These are phyloP conservation scores for Penicillium angulare DNA, from an alignment of 495 filamentous ascomycete genomes.

Conservation along the genomic window DNA sequence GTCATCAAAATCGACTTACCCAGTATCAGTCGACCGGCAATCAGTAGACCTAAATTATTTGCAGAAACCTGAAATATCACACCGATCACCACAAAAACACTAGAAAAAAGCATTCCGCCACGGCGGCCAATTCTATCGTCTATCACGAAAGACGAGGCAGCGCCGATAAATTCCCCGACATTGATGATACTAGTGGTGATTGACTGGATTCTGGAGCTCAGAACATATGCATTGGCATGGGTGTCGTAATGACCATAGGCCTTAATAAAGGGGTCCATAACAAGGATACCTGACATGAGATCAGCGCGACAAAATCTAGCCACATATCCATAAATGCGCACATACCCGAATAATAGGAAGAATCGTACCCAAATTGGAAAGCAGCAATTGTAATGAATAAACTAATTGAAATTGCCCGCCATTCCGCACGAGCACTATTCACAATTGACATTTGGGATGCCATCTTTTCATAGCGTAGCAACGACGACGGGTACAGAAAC, in stretches of 20 bases:
- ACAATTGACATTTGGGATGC: not conserved
- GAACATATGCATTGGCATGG: not conserved
- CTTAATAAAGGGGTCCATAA: not conserved
- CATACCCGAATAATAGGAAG: not conserved
- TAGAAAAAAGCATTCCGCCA: not conserved
- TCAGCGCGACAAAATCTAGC: not conserved
- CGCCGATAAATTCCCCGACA: not conserved
- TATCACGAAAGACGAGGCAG: not conserved
- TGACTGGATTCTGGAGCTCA: not conserved
- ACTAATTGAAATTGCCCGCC: not conserved
- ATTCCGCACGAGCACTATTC: not conserved
- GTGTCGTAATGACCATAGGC: not conserved
- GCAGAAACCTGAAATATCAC: conserved; percentile 1
- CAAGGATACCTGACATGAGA: not conserved
- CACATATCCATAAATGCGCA: not conserved
- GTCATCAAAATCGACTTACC: not conserved
- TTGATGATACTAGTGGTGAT: not conserved
- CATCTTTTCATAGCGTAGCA: not conserved
- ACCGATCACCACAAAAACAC: not conserved
- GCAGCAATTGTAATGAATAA: not conserved
- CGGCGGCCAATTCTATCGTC: not conserved
- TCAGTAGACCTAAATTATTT: not conserved
- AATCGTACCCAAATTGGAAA: not conserved
- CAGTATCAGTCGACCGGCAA: not conserved
- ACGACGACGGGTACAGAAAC: too few relatives aligned